Conservation (phyloP, 176 grass and related monocot genomes). For the Oropetium thomaeum region DNA sequence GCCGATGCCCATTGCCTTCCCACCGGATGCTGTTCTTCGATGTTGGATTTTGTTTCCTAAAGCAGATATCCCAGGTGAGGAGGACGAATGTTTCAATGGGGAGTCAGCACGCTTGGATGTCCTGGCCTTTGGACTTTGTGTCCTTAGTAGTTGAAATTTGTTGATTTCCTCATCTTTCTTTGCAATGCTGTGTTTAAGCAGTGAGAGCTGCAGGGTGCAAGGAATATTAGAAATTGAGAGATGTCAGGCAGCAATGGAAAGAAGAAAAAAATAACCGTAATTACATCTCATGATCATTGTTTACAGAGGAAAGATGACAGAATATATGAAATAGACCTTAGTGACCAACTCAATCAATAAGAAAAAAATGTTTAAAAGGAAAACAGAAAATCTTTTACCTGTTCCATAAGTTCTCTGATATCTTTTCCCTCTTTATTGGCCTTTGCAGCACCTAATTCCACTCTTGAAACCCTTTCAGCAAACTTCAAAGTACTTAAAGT, state of each 20-base stretch:
- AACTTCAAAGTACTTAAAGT: conserved; percentile 84
- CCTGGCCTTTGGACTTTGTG: conserved; percentile 43
- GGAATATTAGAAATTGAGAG: conserved; percentile 22
- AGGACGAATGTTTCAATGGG: conserved; percentile 72
- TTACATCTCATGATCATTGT: not conserved
- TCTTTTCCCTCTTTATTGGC: conserved; percentile 74
- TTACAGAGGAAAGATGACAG: not conserved
- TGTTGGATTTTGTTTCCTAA: conserved; percentile 46
- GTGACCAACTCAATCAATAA: not conserved
- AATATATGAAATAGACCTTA: conserved; percentile 1
- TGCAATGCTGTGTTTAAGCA: conserved; percentile 65
- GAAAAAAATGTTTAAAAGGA: not conserved
- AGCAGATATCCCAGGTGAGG: conserved; percentile 59
- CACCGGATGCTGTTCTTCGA: conserved; percentile 34
- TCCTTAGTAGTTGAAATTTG: conserved; percentile 46
- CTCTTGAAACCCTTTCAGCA: conserved; percentile 77
- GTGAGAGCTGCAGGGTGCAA: conserved; percentile 45
- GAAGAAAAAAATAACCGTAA: not conserved
- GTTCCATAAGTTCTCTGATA: conserved; percentile 63
- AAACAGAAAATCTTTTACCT: conserved; percentile 35
- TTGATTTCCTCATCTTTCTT: conserved; percentile 76
- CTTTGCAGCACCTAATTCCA: conserved; percentile 67
- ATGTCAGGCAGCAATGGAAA: not conserved
- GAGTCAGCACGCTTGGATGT: conserved; percentile 33
- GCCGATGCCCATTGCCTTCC: conserved; percentile 32